phyloP scores from a whole-genome alignment of 2,329 filamentous ascomycete species.

The Curvularia spicifera region DNA sequence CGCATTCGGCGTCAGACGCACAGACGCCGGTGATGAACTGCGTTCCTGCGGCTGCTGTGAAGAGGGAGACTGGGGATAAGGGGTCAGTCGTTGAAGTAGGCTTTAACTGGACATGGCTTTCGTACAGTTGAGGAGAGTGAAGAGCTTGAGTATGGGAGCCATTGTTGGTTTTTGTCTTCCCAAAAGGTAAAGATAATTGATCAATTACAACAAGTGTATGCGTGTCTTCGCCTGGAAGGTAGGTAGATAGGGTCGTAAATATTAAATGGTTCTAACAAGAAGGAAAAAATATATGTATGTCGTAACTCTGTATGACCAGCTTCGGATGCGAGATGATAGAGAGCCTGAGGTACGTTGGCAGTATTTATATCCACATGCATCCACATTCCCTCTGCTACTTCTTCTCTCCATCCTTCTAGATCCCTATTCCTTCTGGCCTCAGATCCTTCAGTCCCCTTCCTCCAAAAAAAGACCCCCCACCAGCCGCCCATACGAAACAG shows the following conservation, averaged over 20 bases:
- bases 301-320: background rate
- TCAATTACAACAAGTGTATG: background rate
- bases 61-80: constrained; percentile 29
- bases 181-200: too few relatives aligned
- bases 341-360: background rate
- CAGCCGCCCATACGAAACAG: background rate
- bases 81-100: constrained; percentile 6
- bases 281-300: background rate
- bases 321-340: background rate
- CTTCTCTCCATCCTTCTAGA: background rate
- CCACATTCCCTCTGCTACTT: too few relatives aligned
- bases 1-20: constrained; percentile 37
- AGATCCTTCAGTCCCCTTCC: background rate
- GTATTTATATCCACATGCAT: background rate
- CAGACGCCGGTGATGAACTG: constrained; percentile 43
- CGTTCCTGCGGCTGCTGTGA: constrained; percentile 34
- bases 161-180: constrained; percentile 18
- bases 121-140: constrained; percentile 34
- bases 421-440: background rate
- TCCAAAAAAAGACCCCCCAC: background rate
- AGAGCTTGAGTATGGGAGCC: constrained; percentile 38
- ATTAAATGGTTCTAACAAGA: background rate
- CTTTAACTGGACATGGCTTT: background rate
- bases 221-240: background rate
- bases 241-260: background rate